phyloP scores from a whole-genome alignment of 2,329 filamentous ascomycete species.

The Alternaria longipes region DNA sequence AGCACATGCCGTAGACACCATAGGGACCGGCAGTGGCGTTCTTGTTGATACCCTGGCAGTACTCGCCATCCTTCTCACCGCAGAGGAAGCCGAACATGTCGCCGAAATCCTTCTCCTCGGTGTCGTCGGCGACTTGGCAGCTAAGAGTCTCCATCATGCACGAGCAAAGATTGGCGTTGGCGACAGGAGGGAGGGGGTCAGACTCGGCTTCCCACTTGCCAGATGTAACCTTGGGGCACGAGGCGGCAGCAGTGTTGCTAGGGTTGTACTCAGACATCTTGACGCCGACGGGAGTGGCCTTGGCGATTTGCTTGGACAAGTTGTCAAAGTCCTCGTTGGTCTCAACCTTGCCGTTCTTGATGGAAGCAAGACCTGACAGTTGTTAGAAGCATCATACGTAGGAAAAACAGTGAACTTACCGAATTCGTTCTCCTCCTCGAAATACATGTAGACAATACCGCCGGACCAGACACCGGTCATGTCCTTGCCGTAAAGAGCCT shows the following conservation, averaged over 20 bases:
- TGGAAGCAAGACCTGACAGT: conserved; percentile 68
- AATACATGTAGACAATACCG: conserved; percentile 99
- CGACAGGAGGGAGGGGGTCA: conserved; percentile 78
- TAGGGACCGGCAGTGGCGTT: conserved; percentile 75
- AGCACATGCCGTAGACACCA: conserved; percentile 82
- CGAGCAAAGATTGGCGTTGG: conserved; percentile 79
- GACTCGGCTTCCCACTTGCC: conserved; percentile 73
- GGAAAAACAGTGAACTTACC: conserved; percentile 60
- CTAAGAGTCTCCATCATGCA: conserved; percentile 82
- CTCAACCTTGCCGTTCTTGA: conserved; percentile 65
- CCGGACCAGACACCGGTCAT: conserved; percentile 93
- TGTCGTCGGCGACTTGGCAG: conserved; percentile 69
- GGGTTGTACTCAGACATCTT: conserved; percentile 74
- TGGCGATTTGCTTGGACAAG: conserved; percentile 73
- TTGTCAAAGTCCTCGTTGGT: conserved; percentile 69
- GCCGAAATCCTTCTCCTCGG: conserved; percentile 68
- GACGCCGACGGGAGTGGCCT: conserved; percentile 72
- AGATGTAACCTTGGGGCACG: conserved; percentile 73
- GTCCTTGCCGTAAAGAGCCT: conserved; percentile 76
- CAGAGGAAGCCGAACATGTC: conserved; percentile 80
- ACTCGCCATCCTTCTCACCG: conserved; percentile 60
- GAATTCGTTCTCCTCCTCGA: conserved; percentile 89
- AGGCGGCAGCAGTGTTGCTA: conserved; percentile 71
- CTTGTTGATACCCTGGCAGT: conserved; percentile 73
- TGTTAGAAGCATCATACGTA: conserved; percentile 14